These are phyloP conservation scores for Ogataea trehalophila DNA, from an alignment of 805 yeast genomes.

Conservation along the genomic window DNA sequence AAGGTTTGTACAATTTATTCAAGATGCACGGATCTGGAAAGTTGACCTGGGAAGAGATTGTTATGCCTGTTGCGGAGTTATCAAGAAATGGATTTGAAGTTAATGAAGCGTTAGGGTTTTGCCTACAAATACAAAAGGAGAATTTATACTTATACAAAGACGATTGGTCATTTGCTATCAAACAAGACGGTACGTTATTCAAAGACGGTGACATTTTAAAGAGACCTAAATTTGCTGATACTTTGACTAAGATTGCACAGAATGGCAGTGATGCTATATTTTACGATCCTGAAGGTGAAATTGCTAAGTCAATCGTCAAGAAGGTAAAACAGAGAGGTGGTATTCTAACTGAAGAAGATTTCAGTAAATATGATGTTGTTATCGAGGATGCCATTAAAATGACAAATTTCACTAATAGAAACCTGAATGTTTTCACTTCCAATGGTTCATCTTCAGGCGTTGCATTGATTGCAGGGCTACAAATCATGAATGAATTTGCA, in stretches of 20 bases:
- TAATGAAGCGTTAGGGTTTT: slow-evolving; percentile 37
- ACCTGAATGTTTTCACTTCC: slow-evolving; percentile 44
- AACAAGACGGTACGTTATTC: slow-evolving; percentile 29
- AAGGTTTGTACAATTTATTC: slow-evolving; percentile 68
- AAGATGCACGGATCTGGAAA: slow-evolving; percentile 64
- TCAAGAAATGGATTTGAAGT: slow-evolving; percentile 63
- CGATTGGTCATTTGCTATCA: slow-evolving; percentile 56
- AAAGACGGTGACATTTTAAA: slow-evolving; percentile 54
- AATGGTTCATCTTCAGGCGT: slow-evolving; percentile 82
- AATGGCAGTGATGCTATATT: slow-evolving; percentile 75
- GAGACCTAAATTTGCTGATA: slow-evolving; percentile 60
- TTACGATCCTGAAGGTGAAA: slow-evolving; percentile 77
- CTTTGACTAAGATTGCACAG: slow-evolving; percentile 63
- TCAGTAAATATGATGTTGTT: slow-evolving; percentile 52
- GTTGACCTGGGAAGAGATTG: slow-evolving; percentile 64
- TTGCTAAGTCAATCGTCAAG: slow-evolving; percentile 55
- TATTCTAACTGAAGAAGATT: slow-evolving; percentile 58
- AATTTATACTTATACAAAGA: slow-evolving; percentile 27
- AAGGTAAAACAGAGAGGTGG: slow-evolving; percentile 59
- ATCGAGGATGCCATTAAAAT: slow-evolving; percentile 42
- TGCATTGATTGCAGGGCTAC: slow-evolving; percentile 71
- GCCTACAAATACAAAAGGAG: slow-evolving; percentile 36
- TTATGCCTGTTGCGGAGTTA: slow-evolving; percentile 69
- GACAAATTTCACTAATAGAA: slow-evolving; percentile 23
- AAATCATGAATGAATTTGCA: slow-evolving; percentile 47